phyloP scores from a whole-genome alignment of 768 basidiomycete species.

The Boletus insuetus region DNA sequence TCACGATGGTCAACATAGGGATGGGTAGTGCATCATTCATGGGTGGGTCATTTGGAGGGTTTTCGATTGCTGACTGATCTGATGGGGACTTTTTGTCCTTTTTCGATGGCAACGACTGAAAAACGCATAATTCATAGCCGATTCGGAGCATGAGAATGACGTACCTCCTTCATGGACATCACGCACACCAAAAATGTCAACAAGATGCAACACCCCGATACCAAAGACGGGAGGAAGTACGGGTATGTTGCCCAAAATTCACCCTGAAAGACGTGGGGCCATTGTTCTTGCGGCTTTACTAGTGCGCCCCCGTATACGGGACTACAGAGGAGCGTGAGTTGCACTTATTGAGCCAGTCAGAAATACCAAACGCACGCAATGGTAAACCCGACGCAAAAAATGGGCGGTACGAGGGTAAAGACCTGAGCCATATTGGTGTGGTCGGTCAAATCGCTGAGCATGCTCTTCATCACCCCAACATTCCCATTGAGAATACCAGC shows the following conservation, averaged over 20 bases:
- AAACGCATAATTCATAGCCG: neutral
- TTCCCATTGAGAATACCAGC: slow-evolving; percentile 40
- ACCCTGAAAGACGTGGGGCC: slow-evolving; percentile 45
- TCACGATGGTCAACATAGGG: slow-evolving; percentile 35
- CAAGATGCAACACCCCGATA: slow-evolving; percentile 17
- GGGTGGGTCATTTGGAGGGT: neutral
- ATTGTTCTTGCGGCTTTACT: slow-evolving; percentile 52
- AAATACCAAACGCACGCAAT: neutral
- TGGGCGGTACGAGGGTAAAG: neutral
- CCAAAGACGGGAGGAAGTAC: slow-evolving; percentile 36
- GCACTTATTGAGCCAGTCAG: neutral
- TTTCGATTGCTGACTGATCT: slow-evolving; percentile 1
- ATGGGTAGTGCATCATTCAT: slow-evolving; percentile 6
- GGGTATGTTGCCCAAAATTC: slow-evolving; percentile 37
- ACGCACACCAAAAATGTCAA: slow-evolving; percentile 15
- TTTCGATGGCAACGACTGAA: slow-evolving; percentile 28
- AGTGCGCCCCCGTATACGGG: slow-evolving; percentile 59
- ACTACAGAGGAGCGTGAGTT: slow-evolving; percentile 26
- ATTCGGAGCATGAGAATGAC: neutral
- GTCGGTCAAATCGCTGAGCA: neutral
- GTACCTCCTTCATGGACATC: slow-evolving; percentile 33
- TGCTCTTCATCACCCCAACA: slow-evolving; percentile 37
- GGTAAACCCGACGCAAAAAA: neutral
- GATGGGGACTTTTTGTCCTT: neutral
- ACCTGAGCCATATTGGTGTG: neutral